phyloP scores from a whole-genome alignment of 345 rosid species.

The Hevea brasiliensis region DNA sequence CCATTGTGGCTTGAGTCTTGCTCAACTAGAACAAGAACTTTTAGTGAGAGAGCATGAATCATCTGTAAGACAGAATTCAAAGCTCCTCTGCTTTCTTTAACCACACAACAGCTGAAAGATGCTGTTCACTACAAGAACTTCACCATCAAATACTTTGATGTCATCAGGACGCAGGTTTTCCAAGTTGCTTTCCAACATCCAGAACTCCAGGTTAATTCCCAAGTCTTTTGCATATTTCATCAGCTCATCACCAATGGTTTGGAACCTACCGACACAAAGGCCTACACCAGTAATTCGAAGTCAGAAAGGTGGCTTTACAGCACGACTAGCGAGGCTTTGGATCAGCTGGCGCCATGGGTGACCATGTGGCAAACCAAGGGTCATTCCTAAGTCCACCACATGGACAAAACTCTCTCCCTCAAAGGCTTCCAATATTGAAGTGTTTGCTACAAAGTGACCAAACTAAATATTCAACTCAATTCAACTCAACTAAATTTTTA shows the following conservation, averaged over 20 bases:
- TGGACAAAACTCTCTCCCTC: conserved; percentile 73
- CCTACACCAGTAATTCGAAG: conserved; percentile 56
- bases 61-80: conserved; percentile 50
- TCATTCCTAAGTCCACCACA: conserved; percentile 67
- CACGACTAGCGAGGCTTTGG: conserved; percentile 47
- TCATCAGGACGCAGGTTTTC: conserved; percentile 45
- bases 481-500: too few relatives aligned
- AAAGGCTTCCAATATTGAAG: conserved; percentile 72
- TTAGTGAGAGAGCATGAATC: conserved; percentile 52
- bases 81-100: conserved; percentile 66
- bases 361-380: conserved; percentile 55
- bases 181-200: conserved; percentile 46
- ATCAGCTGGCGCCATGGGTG: conserved; percentile 59
- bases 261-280: conserved; percentile 33
- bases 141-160: conserved; percentile 41
- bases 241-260: conserved; percentile 43
- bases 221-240: conserved; percentile 33
- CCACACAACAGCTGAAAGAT: conserved; percentile 61
- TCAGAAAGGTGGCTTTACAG: conserved; percentile 38
- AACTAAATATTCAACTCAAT: conserved; percentile 55
- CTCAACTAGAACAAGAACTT: conserved; percentile 50
- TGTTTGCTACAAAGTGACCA: conserved; percentile 59
- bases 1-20: conserved; percentile 71
- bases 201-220: conserved; percentile 46
- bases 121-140: conserved; percentile 54